A percentile compares a stretch with the other conserved stretches of the same genome.
phyloP scores from a whole-genome alignment of 345 rosid genomes.

The Salix arbutifolia region DNA sequence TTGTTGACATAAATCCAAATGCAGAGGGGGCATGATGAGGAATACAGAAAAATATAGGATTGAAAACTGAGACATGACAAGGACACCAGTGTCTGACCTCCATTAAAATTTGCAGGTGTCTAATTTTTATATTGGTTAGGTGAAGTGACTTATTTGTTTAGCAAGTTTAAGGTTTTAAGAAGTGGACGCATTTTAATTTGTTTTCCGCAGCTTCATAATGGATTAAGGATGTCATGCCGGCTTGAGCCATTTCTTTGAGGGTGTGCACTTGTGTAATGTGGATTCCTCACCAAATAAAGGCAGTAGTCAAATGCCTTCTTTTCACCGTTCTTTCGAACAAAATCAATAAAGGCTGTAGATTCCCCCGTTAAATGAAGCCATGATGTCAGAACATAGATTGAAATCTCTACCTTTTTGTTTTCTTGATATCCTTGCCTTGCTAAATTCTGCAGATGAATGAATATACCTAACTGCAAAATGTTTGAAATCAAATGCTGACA shows the following conservation, averaged over 20 bases:
- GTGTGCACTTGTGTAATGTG: background rate
- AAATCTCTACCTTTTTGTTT: too few relatives aligned
- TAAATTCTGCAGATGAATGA: background rate
- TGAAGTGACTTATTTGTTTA: constrained; percentile 14
- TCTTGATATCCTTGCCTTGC: background rate
- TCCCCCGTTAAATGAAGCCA: background rate
- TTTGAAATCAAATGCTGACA: background rate
- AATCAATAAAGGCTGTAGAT: background rate
- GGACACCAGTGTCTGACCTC: constrained; percentile 17
- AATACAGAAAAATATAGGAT: constrained; percentile 2
- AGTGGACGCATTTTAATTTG: background rate
- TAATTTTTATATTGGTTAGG: constrained; percentile 7
- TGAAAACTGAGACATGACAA: constrained; percentile 6
- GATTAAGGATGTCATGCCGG: background rate
- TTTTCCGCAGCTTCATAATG: background rate
- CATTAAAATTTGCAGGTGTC: constrained; percentile 1
- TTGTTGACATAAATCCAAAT: constrained; percentile 2
- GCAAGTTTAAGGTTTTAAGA: background rate
- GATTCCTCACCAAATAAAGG: background rate
- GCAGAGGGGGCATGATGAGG: background rate
- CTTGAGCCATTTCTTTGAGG: background rate
- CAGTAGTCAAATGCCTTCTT: background rate
- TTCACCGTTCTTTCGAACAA: background rate
- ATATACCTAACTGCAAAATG: background rate
- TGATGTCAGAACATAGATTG: background rate